Evolutionary conservation across 1,284 basidiomycete species (phyloP), one percentile per base, ranked within the genome.

Genomic region (Somion occarium): DNA sequence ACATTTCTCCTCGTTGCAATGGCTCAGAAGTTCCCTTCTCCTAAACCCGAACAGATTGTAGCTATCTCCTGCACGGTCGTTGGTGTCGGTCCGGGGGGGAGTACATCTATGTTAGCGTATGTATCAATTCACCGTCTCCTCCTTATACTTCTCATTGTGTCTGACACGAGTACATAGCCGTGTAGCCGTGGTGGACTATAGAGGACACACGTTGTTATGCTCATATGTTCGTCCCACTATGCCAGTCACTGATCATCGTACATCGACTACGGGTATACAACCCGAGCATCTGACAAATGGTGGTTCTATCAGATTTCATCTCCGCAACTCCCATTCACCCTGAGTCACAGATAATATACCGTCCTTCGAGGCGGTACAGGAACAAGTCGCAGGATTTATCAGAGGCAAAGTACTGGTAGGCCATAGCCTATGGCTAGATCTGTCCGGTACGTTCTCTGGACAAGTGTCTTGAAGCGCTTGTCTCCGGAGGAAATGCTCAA

Each of bases 21-120:
- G 63, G 49, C 62, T 38, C 64, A 63, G 43, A 62, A 65, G 44
- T 64, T 52, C 50, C 64, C 68, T 27, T 56, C 69, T 53, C 73
- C 72, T 38, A 52, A 67, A 44, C 55, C 67, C 23, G 79, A 82
- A 19, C 72, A 73, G 49, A 72, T 79, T 55, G 63, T 83, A 38
- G 72, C 79, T 9, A 64, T 86, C 39, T 76, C 80, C 18, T 83
- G 80, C 61, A 72, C 73, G 41, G 80, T 79, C 55, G 80, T 87
- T n/a, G 85, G 85, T n/a, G 82, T 85, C 41, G 84, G 84, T 34
- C 82, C 83, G 2, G 85, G 86, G 2, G 86, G 86, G 5, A 84
- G 82, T 20, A 89, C 88, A 1, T 78, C 80, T 25, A 85, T 89
- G 82, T 72, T 89, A 30, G 87, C 85, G 87, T 89, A 69, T 55